Percentiles rank a stretch among this genome's conserved stretches.
These are phyloP conservation scores for Volvox reticuliferus DNA, from an alignment of 139 green algal species.

Conservation along the genomic window DNA sequence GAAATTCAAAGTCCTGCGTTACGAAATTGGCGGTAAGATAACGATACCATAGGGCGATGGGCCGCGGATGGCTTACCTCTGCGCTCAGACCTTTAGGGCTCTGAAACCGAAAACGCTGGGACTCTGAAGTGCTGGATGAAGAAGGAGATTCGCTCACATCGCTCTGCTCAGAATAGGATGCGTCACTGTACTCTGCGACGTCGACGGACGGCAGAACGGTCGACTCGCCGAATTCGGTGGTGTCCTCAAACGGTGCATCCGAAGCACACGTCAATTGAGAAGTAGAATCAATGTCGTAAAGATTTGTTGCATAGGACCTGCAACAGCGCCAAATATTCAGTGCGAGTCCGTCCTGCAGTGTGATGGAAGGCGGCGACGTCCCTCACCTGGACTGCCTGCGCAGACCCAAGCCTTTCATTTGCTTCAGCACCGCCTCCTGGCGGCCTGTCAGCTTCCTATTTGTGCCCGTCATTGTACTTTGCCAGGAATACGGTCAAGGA, in stretches of 20 bases:
- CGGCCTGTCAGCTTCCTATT: not conserved
- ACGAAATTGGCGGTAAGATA: not conserved
- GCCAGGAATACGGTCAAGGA: not conserved
- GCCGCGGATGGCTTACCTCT: not conserved
- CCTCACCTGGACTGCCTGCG: constrained; percentile 4
- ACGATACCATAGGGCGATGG: not conserved
- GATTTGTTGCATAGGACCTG: constrained; percentile 38
- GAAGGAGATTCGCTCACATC: not conserved
- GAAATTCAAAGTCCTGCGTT: constrained; percentile 29
- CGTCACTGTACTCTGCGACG: constrained; percentile 7
- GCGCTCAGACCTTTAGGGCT: constrained; percentile 4
- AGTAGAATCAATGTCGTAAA: constrained; percentile 5
- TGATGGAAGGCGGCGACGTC: not conserved
- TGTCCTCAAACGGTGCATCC: constrained; percentile 24
- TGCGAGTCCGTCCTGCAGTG: not conserved
- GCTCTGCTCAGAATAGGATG: not conserved
- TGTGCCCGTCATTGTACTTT: not conserved
- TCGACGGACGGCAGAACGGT: not conserved
- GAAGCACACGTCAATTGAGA: constrained; percentile 10
- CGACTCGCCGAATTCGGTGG: constrained; percentile 1
- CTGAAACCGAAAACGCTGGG: not conserved
- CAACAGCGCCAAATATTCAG: not conserved
- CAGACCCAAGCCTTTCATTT: constrained; percentile 28
- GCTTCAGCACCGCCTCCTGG: not conserved
- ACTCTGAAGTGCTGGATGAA: not conserved